Evolutionary conservation across 139 green algal genomes (phyloP), one percentile per base, ranked within the genome.

Genomic region (Chlamydomonas sphaeroides): DNA sequence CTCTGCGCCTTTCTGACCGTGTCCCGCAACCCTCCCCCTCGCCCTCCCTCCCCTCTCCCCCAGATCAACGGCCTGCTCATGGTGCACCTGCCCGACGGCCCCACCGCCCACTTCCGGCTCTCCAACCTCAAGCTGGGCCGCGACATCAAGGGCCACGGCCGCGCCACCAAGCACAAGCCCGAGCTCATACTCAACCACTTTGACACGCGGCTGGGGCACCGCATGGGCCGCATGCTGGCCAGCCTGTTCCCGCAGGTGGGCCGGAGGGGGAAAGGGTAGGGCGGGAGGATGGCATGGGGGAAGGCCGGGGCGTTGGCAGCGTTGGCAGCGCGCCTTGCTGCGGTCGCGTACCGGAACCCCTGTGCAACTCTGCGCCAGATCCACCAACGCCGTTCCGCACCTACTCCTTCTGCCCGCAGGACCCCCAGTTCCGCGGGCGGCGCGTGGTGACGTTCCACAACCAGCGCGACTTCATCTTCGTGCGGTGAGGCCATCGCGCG

Each of bases 401-500:
- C n/a, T n/a, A n/a, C n/a, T n/a, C n/a, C n/a, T 26, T 6, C 49
- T 5, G 30, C 30, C 57, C 35, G 32, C 84, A 89, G 83, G 93
- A 99, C 68, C 97, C 97, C 8, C 89, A 93, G 48, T 99, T 99
- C 83, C 86, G 90, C 35, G 97, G 95, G 21, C 88, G 97, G 23
- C 89, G 95, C 25, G 96, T 93, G 23, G 97, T 97, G 51, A 99
- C 97, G 5, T 98, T 99, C 84, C 97, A 99, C 92, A 99, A 99
- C 88, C 97, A 99, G 90, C 89, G 97, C 6, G 97, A 99, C 89
- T 99, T 96, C 84, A 96, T 99, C 38, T 99, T 99, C 79, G 98
- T 99, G 84, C 83, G 93, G 89, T 93, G 53, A n/a, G 85, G 28
- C 15, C 66, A 3, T n/a, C n/a, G n/a, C n/a, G 66, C 0, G 66